phyloP scores from a whole-genome alignment of 2,329 filamentous ascomycete species.

The Phialophora chinensis region DNA sequence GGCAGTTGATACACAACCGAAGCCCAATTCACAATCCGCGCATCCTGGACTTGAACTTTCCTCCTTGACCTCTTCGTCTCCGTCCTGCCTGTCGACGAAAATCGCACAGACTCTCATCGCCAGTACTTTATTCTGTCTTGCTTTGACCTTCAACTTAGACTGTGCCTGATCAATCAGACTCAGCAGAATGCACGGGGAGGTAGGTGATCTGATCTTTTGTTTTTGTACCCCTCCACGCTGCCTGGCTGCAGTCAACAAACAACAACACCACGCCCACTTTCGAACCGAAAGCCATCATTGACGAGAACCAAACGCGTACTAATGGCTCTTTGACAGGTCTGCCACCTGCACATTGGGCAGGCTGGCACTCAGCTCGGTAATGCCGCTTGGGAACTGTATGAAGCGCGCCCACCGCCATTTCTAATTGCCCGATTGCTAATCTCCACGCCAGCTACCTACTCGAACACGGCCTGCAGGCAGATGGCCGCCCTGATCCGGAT shows the following conservation, averaged over 20 bases:
- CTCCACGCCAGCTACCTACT: slow-evolving; percentile 60
- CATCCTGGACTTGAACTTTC: slow-evolving; percentile 12
- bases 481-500: slow-evolving; percentile 64
- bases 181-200: slow-evolving; percentile 32
- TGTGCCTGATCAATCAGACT: neutral
- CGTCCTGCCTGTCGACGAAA: slow-evolving; percentile 17
- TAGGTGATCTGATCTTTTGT: slow-evolving; percentile 22
- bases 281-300: neutral
- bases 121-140: neutral
- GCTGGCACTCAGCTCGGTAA: slow-evolving; percentile 72
- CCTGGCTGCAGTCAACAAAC: slow-evolving; percentile 19
- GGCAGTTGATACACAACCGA: slow-evolving; percentile 10
- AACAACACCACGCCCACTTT: slow-evolving; percentile 10
- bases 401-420: slow-evolving; percentile 42
- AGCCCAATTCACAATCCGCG: slow-evolving; percentile 19
- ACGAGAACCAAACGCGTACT: slow-evolving; percentile 16
- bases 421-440: slow-evolving; percentile 38
- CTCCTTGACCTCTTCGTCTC: slow-evolving; percentile 8
- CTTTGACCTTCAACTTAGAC: neutral
- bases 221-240: slow-evolving; percentile 29
- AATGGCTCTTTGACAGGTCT: slow-evolving; percentile 55
- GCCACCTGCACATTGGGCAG: slow-evolving; percentile 72
- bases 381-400: slow-evolving; percentile 72
- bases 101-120: neutral
- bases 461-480: slow-evolving; percentile 67